Base-by-base conservation (phyloP, 2,329 filamentous ascomycete genomes). In the Aspergillus tamarii region DNA sequence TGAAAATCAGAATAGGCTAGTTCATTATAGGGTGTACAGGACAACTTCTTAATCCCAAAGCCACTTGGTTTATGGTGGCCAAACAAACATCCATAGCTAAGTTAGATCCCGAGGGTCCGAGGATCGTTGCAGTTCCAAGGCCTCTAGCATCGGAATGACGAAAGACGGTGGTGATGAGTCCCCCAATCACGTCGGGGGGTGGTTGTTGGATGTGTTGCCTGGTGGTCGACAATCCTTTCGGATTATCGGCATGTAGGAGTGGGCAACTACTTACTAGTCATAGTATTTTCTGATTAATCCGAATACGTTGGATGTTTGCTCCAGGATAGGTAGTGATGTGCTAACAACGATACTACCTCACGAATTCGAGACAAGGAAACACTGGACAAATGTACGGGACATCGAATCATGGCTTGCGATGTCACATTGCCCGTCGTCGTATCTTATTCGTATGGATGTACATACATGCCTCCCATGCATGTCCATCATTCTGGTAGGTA, bases 131-230 rank as follows among this genome's bases (percentile, higher is more conserved):
- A 55, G 26, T 55, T 55, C 57, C 56, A 63, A 62, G 60, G 36
- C 60, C 55, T 21, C 56, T 59, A 59, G 39, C 54, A 39, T 65
- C 39, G 28, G 50, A 46, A 61, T 64, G 59, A 61, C 57, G 58
- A 60, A 57, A 58, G n/a, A 39, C 53, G 46, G 52, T 46, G 34
- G 55, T 46, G 39, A 32, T 60, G 26, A n/a, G n/a, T 21, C 45
- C 32, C 45, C 61, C 61, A 62, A 62, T 62, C 61, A 58, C n/a
- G 21, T 57, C 9, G 14, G 21, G 30, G 41, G 4, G 28, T 23
- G 28, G n/a, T 48, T 50, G 61, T 63, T 63, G 41, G 57, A 43
- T 26, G 41, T 10, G 43, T 41, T 46, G 48, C 8, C 30, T 60
- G 57, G 26, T 32, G 23, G 46, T 30, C 32, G 28, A n/a, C 39